Base-by-base conservation (phyloP, 129 eudicot genomes). In the Helianthus tuberosus region DNA sequence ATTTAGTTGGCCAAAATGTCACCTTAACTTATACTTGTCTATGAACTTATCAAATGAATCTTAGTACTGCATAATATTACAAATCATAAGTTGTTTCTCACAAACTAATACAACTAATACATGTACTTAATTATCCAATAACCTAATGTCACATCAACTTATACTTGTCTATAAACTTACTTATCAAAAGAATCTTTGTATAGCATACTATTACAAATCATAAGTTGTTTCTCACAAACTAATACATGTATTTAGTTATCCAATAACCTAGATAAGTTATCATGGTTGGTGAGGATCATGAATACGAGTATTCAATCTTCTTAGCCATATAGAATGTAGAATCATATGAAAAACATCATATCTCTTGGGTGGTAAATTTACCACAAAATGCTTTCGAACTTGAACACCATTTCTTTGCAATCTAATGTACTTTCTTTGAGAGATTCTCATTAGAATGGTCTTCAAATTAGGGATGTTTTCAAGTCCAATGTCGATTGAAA, bases 341-440 rank as follows among this genome's bases (percentile, higher is more conserved):
- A 92, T 84, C 96, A 92, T 92, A 68, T 89, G 89, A 64, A 89
- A 89, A 0, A 92, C 94, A 64, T 92, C 96, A 50, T 75, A 89
- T 35, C 94, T 49, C 68, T 87, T 83, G 1, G 98, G 89, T 39
- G 98, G 94, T 38, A 54, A 72, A 73, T 87, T 86, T 0, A 89
- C 86, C 63, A 76, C 96, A 52, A 92, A 92, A 78, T 92, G 96
- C 16, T 79, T 52, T 74, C 94, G 76, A 49, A 84, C 83, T 68
- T 73, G 65, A 43, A 57, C 60, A 47, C 90, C 91, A 35, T 85
- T 77, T 69, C 77, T 65, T 73, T 83, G 86, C 86, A 89, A 35
- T 79, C 72, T 75, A 63, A 81, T 66, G 13, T 92, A 89, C 53
- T 84, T 79, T 53, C 82, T 74, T 15, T 38, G 36, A 8, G 91